A percentile compares a stretch with the other conserved stretches of the same genome.
Conservation (phyloP, 352 stramenopile species). For the Phytophthora cryptogea region DNA sequence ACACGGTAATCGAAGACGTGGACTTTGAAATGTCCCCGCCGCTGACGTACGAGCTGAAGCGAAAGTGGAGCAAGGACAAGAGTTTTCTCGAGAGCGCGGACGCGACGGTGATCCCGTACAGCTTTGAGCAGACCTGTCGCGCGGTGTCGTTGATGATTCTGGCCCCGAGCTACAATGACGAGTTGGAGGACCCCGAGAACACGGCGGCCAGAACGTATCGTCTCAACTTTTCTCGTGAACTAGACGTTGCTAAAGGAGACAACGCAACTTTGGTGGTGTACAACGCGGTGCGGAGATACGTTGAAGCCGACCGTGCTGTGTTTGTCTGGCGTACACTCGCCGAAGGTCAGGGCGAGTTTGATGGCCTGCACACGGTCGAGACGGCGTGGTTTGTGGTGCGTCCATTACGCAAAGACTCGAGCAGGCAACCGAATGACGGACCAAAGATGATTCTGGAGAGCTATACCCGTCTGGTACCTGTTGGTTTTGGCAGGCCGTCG, state of each 20-base stretch:
- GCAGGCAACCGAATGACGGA: not conserved
- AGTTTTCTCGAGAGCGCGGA: slow-evolving; percentile 29
- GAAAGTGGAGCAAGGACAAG: slow-evolving; percentile 21
- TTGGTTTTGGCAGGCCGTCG: slow-evolving; percentile 25
- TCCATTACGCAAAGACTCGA: not conserved
- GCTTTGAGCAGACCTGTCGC: slow-evolving; percentile 26
- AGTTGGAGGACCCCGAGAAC: slow-evolving; percentile 25
- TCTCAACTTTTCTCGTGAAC: slow-evolving; percentile 18
- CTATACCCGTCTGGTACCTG: slow-evolving; percentile 20
- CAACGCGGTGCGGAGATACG: slow-evolving; percentile 46
- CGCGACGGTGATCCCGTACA: slow-evolving; percentile 24
- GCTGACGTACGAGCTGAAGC: slow-evolving; percentile 23
- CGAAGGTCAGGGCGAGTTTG: slow-evolving; percentile 39
- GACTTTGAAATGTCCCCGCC: slow-evolving; percentile 19
- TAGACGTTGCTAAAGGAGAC: slow-evolving; percentile 1
- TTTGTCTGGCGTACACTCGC: slow-evolving; percentile 54
- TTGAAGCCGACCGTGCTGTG: slow-evolving; percentile 45
- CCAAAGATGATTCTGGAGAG: slow-evolving; percentile 25
- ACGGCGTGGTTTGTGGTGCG: slow-evolving; percentile 50
- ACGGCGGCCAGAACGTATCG: slow-evolving; percentile 18
- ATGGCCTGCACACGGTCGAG: slow-evolving; percentile 51
- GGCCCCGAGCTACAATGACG: slow-evolving; percentile 23
- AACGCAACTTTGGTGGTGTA: slow-evolving; percentile 21
- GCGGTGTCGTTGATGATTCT: slow-evolving; percentile 31
- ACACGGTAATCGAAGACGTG: slow-evolving; percentile 17